Base-by-base conservation (phyloP, 495 filamentous ascomycete species). In the Rostrohypoxylon terebratum region DNA sequence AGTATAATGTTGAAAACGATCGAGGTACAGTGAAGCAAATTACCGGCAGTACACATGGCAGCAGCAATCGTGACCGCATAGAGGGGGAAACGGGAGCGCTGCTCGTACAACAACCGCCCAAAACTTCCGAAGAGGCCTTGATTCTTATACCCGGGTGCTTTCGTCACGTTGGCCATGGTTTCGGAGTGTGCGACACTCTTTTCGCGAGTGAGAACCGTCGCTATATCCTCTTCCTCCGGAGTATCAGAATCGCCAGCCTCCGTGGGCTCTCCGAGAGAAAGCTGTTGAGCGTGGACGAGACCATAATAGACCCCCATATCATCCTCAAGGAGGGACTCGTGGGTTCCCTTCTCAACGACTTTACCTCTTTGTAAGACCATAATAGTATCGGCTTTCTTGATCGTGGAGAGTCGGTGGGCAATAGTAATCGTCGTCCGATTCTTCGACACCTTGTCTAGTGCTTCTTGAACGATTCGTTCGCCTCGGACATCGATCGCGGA, bases 341-440 rank as follows among this genome's bases (percentile, higher is more conserved):
- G 93, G 16, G 87, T 91, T 1, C 93, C 93, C 66, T 84, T 70
- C 77, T 94, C 92, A n/a, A 89, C 83, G 57, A 93, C 87, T 14
- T 61, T 74, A 61, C 63, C 91, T 21, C 81, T 83, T 33, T 91
- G 85, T 61, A 94, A 80, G 63, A 93, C 87, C 62, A 92, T 87
- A 50, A 94, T 90, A 13, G 83, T 81, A 75, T 94, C 89, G 1
- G 91, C 91, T 67, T 90, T 89, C 42, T 88, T 85, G 13, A 95
- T 91, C 11, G 92, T 93, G 21, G 83, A 83, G 42, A 94, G 79
- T 11, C 91, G 83, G 78, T 95, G 92, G 13, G 89, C 89, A 38
- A 96, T 91, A 14, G 92, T 90, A 50, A 96, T 89, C 1, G 92
- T 93, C 1, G 93, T 96, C 63, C 91, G 89, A 4, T 87, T 88